Conservation (phyloP, 2,329 filamentous ascomycete species). For the Colletotrichum cordylinicola region DNA sequence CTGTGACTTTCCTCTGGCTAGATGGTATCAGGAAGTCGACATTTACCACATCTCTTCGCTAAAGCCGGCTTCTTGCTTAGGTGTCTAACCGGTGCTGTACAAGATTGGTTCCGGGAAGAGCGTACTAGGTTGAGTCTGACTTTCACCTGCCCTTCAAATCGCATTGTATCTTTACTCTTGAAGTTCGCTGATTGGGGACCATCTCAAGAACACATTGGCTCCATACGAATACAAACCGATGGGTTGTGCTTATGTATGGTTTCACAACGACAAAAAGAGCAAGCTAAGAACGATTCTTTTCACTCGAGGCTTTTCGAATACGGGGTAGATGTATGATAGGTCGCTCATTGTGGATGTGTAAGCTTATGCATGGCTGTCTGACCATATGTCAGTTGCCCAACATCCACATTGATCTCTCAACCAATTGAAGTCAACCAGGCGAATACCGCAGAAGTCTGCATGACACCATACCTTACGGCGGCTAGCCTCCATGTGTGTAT, state of each 20-base stretch:
- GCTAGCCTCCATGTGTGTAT: background rate
- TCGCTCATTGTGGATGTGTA: background rate
- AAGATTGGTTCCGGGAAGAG: background rate
- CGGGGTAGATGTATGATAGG: background rate
- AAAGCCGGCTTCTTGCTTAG: background rate
- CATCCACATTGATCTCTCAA: background rate
- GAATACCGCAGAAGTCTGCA: background rate
- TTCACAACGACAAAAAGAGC: background rate
- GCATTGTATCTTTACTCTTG: background rate
- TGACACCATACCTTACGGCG: background rate
- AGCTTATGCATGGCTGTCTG: background rate
- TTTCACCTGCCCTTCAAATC: background rate
- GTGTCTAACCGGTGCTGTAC: background rate
- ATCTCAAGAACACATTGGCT: background rate
- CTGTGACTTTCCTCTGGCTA: background rate
- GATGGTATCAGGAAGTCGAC: background rate
- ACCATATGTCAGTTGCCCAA: background rate
- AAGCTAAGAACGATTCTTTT: background rate
- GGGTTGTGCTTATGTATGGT: background rate
- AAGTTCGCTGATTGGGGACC: background rate
- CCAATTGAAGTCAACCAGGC: background rate
- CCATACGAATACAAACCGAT: background rate
- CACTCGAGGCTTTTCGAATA: background rate
- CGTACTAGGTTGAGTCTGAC: background rate
- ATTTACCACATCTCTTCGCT: background rate